Base-by-base conservation (phyloP, 208 protist species). In the Phytomonas sp. region DNA sequence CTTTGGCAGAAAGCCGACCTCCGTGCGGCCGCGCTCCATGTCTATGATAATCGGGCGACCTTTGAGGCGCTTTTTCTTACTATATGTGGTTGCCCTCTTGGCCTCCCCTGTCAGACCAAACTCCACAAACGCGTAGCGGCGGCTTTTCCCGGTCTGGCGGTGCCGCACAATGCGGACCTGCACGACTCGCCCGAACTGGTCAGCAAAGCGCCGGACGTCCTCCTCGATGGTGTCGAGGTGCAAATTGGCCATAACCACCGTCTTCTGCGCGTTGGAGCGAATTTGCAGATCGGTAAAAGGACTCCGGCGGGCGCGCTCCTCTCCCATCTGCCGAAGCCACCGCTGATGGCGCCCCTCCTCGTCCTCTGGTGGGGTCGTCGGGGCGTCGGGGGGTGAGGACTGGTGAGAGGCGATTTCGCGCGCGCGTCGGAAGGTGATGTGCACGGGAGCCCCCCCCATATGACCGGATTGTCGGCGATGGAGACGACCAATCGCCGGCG, bases 101-200 rank as follows among this genome's bases (percentile, higher is more conserved):
- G 84, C 88, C 76, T 94, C 91, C 60, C 77, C 87, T n/a, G 69
- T 73, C 30, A 85, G 76, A 26, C 82, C 80, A 70, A 86, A 94
- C 78, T 95, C 80, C 12, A 94, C 83, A 80, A 95, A 95, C 30
- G 77, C 88, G 73, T 95, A 95, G 60, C 82, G 74, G 14, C 88
- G 77, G 60, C 84, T 91, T 60, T 78, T 81, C 14, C 86, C 85
- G 0, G 79, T 86, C 40, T 80, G 78, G 66, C 65, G 62, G 69
- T 84, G 52, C 19, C 86, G 80, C 26, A 95, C 81, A 29, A 95
- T 75, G 45, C 84, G 88, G 42, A 86, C 78, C 29, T 69, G 72
- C 64, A 83, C 59, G 6, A 95, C 90, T 29, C 85, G 84, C 60
- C 90, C 90, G 69, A 95, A 91, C 81, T 92, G 88, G 72, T 95